phyloP scores from a whole-genome alignment of 2,329 filamentous ascomycete species.

The Blumeria hordei region DNA sequence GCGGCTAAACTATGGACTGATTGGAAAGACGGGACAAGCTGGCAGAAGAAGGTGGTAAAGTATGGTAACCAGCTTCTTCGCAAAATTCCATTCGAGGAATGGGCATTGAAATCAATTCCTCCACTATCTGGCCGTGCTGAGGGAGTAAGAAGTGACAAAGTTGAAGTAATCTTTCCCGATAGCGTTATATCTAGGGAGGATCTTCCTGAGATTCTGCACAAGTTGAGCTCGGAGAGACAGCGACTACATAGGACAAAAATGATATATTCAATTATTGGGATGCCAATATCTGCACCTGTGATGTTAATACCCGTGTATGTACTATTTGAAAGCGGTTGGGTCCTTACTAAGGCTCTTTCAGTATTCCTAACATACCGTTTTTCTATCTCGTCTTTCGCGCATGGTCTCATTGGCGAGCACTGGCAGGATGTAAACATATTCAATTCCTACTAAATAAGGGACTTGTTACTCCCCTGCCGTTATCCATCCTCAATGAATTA shows the following conservation, averaged over 20 bases:
- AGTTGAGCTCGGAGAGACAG: conserved; percentile 59
- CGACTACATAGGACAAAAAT: conserved; percentile 51
- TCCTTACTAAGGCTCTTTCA: conserved; percentile 16
- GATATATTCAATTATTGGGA: conserved; percentile 56
- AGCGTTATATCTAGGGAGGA: conserved; percentile 39
- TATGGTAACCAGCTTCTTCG: conserved; percentile 73
- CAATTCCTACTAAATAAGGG: conserved; percentile 57
- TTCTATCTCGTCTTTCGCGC: conserved; percentile 85
- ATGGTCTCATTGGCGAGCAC: conserved; percentile 77
- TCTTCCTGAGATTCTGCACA: conserved; percentile 40
- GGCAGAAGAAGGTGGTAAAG: conserved; percentile 67
- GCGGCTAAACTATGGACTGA: conserved; percentile 56
- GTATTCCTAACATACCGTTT: conserved; percentile 82
- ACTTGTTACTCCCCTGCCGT: conserved; percentile 41
- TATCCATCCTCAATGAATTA: conserved; percentile 44
- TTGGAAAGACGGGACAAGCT: conserved; percentile 71
- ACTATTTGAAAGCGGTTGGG: not conserved
- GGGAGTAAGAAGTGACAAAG: conserved; percentile 24
- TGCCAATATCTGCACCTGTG: conserved; percentile 66
- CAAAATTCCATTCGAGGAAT: conserved; percentile 88
- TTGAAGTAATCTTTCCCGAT: conserved; percentile 55
- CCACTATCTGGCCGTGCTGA: conserved; percentile 38
- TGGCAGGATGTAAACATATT: conserved; percentile 64
- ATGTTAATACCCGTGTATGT: conserved; percentile 67
- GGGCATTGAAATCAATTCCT: conserved; percentile 87